These are phyloP conservation scores for Neurospora tetrasperma DNA, from an alignment of 495 filamentous ascomycete species.

Conservation along the genomic window DNA sequence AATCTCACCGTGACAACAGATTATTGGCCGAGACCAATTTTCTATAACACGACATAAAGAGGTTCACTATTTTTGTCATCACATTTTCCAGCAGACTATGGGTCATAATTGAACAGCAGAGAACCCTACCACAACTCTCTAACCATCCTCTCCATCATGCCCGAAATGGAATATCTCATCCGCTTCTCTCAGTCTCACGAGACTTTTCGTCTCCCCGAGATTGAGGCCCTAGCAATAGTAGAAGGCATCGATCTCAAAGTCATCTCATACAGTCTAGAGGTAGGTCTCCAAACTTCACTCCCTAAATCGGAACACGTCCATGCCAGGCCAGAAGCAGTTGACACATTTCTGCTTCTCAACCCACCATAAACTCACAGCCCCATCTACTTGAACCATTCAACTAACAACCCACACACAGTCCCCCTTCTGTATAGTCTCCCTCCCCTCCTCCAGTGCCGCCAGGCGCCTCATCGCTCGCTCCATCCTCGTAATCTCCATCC, in stretches of 20 bases:
- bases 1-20: not conserved
- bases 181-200: constrained; percentile 86
- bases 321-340: not conserved
- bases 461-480: constrained; percentile 57
- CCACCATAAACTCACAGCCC: constrained; percentile 1
- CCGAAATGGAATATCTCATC: constrained; percentile 65
- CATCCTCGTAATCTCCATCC: constrained; percentile 70
- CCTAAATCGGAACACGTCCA: not conserved
- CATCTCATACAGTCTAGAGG: constrained; percentile 58
- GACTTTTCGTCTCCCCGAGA: constrained; percentile 76
- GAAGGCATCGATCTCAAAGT: constrained; percentile 59
- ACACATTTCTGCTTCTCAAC: not conserved
- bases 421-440: constrained; percentile 71
- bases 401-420: constrained; percentile 42
- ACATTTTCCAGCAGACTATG: not conserved
- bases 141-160: not conserved
- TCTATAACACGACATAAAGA: not conserved
- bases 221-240: constrained; percentile 69
- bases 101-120: not conserved
- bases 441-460: constrained; percentile 57
- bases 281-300: constrained; percentile 28
- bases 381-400: constrained; percentile 4
- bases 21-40: not conserved
- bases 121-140: not conserved
- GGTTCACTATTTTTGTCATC: not conserved